phyloP scores from a whole-genome alignment of 2,329 filamentous ascomycete species.

The Colletotrichum aenigma region DNA sequence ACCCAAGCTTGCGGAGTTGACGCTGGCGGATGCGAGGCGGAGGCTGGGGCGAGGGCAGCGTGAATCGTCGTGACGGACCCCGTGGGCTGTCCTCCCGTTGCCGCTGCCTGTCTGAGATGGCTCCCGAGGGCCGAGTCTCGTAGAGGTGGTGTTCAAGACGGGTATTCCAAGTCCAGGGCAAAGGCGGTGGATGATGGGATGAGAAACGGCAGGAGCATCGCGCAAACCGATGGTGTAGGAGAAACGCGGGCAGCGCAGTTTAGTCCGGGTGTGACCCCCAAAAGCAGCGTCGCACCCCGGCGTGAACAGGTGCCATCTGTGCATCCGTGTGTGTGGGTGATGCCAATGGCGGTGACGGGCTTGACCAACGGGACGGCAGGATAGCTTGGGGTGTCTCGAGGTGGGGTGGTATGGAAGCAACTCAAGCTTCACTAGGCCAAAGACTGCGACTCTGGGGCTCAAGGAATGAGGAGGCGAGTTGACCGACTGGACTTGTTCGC shows the following conservation, averaged over 20 bases:
- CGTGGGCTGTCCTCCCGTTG: background rate
- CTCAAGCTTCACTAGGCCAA: background rate
- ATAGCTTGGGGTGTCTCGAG: background rate
- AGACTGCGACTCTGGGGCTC: background rate
- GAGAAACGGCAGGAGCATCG: background rate
- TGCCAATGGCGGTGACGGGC: slow-evolving; percentile 7
- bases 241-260: background rate
- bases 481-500: background rate
- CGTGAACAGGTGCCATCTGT: slow-evolving; percentile 3
- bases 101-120: background rate
- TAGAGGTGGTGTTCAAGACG: background rate
- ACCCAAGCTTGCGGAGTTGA: background rate
- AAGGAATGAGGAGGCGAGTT: background rate
- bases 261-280: slow-evolving; percentile 2
- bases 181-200: background rate
- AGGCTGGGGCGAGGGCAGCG: background rate
- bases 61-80: background rate
- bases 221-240: background rate
- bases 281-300: slow-evolving; percentile 8
- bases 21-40: background rate
- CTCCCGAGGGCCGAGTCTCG: background rate
- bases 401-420: background rate
- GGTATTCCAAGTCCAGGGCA: background rate
- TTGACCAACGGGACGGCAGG: background rate
- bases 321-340: background rate